Percentiles rank a stretch among this genome's conserved stretches.
Conservation (phyloP, 352 stramenopile species). For the Lagenidium giganteum region DNA sequence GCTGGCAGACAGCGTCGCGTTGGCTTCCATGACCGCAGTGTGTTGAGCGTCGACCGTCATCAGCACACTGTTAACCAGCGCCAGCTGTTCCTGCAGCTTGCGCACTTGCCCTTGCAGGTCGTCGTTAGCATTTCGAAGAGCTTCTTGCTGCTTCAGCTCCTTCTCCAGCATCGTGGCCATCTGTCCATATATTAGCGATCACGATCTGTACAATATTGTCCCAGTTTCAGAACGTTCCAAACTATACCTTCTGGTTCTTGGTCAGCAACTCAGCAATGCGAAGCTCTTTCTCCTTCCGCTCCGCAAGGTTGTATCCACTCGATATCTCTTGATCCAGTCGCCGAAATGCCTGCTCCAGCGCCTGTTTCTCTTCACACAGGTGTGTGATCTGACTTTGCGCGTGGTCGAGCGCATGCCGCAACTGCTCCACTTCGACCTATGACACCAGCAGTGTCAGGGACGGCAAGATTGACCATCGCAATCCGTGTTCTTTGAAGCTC, state of each 20-base stretch:
- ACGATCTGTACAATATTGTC: no score
- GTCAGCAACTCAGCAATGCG: conserved; percentile 47
- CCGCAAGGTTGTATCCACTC: conserved; percentile 44
- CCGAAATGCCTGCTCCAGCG: conserved; percentile 39
- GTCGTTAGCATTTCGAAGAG: conserved; percentile 21
- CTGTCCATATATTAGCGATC: conserved; percentile 10
- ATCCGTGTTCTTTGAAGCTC: no score
- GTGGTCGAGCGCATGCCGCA: conserved; percentile 18
- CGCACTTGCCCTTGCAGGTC: conserved; percentile 22
- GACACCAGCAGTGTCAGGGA: conserved; percentile 10
- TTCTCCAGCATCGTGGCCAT: conserved; percentile 48
- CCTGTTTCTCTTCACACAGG: conserved; percentile 31
- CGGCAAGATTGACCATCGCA: no score
- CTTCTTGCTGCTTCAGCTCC: conserved; percentile 31
- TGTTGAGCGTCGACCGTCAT: conserved; percentile 33
- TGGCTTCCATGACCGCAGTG: conserved; percentile 18
- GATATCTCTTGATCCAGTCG: conserved; percentile 46
- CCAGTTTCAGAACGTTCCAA: no score
- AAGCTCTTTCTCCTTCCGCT: conserved; percentile 61
- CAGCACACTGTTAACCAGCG: conserved; percentile 31
- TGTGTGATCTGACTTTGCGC: conserved; percentile 31
- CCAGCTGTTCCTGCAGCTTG: conserved; percentile 27
- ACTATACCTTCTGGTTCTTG: conserved; percentile 56
- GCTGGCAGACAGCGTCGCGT: conserved; percentile 22
- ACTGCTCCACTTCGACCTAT: conserved; percentile 21